Evolutionary conservation across 345 rosid genomes (phyloP).

Genomic region (Euphorbia pulcherrima): DNA sequence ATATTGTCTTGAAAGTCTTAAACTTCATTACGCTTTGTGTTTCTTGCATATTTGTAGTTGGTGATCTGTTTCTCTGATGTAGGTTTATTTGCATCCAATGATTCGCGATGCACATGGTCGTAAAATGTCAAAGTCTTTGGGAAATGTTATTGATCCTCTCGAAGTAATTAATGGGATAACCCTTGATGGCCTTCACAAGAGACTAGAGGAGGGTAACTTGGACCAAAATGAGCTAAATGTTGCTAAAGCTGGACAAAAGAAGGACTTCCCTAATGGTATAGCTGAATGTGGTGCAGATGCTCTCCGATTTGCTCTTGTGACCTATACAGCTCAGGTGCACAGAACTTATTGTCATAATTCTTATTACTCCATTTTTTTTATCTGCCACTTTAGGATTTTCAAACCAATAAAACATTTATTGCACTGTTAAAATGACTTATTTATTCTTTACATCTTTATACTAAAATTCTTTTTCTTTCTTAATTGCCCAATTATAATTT

Average conservation of each 20-base stretch:
- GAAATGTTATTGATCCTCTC: slow-evolving; percentile 91
- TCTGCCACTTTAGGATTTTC: too few species aligned
- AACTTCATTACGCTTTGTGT: neutral
- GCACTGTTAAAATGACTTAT: too few species aligned
- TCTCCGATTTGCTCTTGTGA: slow-evolving; percentile 91
- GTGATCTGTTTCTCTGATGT: slow-evolving; percentile 11
- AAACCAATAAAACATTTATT: too few species aligned
- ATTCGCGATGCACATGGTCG: slow-evolving; percentile 97
- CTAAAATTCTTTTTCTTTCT: too few species aligned
- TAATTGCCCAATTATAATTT: too few species aligned
- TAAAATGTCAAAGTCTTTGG: slow-evolving; percentile 90
- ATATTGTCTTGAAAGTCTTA: slow-evolving; percentile 7
- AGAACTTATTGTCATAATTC: slow-evolving; percentile 8
- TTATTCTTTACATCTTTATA: too few species aligned
- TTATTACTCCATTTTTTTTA: too few species aligned
- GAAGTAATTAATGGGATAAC: slow-evolving; percentile 83
- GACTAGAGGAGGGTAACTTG: slow-evolving; percentile 80
- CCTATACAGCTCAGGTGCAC: slow-evolving; percentile 90
- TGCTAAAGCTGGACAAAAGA: slow-evolving; percentile 79
- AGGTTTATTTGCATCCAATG: slow-evolving; percentile 97
- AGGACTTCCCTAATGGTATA: slow-evolving; percentile 86
- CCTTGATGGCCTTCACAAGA: slow-evolving; percentile 77
- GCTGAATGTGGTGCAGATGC: slow-evolving; percentile 98
- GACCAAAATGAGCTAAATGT: slow-evolving; percentile 57
- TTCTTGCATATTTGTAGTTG: slow-evolving; percentile 1